Conservation (phyloP, 805 yeast genomes). For the Candida coquimbonensis region DNA sequence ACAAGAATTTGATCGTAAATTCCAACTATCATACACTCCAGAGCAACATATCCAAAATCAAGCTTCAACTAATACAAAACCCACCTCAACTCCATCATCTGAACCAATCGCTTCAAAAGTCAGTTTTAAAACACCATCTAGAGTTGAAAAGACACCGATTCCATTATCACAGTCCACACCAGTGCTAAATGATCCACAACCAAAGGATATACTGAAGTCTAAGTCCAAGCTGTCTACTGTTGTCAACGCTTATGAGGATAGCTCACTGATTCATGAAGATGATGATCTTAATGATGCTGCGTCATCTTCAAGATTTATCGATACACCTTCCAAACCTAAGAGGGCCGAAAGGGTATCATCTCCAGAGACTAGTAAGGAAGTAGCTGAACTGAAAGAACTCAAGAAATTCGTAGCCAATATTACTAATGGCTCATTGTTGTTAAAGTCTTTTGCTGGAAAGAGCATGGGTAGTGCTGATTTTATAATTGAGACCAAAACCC, state of each 20-base stretch:
- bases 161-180: constrained; percentile 24
- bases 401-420: constrained; percentile 9
- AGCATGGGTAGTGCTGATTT: too few relatives aligned
- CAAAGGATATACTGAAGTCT: constrained; percentile 20
- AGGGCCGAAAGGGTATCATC: not conserved
- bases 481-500: too few relatives aligned
- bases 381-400: constrained; percentile 16
- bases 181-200: constrained; percentile 16
- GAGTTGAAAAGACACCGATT: constrained; percentile 14
- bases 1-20: too few relatives aligned
- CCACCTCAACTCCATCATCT: too few relatives aligned
- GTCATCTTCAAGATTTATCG: constrained; percentile 6
- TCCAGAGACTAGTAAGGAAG: constrained; percentile 4
- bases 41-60: too few relatives aligned
- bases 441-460: too few relatives aligned
- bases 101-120: not conserved
- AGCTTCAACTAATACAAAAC: too few relatives aligned
- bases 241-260: constrained; percentile 11
- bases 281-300: constrained; percentile 4
- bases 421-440: constrained; percentile 8
- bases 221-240: constrained; percentile 19
- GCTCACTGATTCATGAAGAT: not conserved
- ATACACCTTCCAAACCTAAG: constrained; percentile 20
- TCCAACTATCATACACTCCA: too few relatives aligned
- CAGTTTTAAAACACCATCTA: constrained; percentile 6